Evolutionary conservation across 257 asterid species (phyloP).

Genomic region (Ocimum tenuiflorum): DNA sequence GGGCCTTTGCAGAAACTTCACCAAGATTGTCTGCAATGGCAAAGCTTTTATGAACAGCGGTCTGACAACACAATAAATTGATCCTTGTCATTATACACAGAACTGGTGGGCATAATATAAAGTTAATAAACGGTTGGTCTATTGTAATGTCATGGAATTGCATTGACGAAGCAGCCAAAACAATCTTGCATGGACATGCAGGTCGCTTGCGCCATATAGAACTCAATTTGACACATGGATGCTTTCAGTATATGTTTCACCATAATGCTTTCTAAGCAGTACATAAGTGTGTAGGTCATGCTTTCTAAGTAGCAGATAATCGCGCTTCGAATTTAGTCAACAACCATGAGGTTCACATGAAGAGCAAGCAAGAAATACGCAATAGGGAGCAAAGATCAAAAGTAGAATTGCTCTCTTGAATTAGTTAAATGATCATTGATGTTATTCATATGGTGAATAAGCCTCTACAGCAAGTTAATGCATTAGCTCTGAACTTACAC

Average conservation of each 20-base stretch:
- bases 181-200: neutral
- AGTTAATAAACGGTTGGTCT: too few relatives aligned
- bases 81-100: slow-evolving; percentile 12
- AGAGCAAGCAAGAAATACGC: neutral
- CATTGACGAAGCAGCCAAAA: neutral
- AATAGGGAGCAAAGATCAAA: neutral
- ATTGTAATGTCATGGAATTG: neutral
- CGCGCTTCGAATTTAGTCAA: neutral
- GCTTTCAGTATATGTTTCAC: neutral
- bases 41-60: slow-evolving; percentile 95
- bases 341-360: neutral
- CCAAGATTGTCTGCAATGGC: slow-evolving; percentile 85
- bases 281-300: neutral
- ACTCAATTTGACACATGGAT: neutral
- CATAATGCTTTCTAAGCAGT: neutral
- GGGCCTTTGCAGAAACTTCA: slow-evolving; percentile 90
- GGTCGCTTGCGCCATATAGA: neutral
- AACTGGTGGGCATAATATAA: slow-evolving; percentile 14
- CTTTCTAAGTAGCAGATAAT: neutral
- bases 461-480: slow-evolving; percentile 1
- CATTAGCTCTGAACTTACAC: slow-evolving; percentile 50
- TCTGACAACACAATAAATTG: slow-evolving; percentile 36
- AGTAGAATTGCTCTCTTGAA: neutral
- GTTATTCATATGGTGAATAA: neutral
- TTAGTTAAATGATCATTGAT: neutral